Conservation (phyloP, 2,329 filamentous ascomycete genomes). For the Lachnellula willkommii region DNA sequence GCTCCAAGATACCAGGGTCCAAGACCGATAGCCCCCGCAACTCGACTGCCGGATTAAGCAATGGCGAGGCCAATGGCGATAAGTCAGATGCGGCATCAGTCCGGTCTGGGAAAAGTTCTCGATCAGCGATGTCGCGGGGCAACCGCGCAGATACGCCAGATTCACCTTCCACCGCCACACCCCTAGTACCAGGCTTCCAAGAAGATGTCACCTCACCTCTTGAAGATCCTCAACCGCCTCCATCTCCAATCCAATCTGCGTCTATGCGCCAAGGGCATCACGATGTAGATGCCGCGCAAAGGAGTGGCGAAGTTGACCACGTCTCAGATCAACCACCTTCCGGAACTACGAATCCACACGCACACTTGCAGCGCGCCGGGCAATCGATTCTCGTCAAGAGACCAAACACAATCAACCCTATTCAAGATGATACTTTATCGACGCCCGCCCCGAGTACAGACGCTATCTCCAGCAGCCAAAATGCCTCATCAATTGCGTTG, state of each 20-base stretch:
- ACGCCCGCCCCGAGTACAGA: constrained; percentile 40
- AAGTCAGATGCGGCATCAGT: constrained; percentile 71
- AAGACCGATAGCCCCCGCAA: constrained; percentile 76
- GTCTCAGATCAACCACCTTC: constrained; percentile 87
- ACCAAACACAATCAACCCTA: constrained; percentile 63
- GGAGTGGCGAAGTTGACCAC: constrained; percentile 85
- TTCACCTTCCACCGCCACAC: constrained; percentile 30
- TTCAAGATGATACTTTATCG: constrained; percentile 42
- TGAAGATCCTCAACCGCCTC: constrained; percentile 58
- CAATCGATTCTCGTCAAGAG: constrained; percentile 82
- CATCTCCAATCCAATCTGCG: constrained; percentile 79
- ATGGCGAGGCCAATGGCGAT: constrained; percentile 54
- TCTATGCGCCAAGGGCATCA: constrained; percentile 69
- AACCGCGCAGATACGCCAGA: constrained; percentile 40
- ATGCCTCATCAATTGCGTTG: constrained; percentile 64
- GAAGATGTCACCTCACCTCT: constrained; percentile 43
- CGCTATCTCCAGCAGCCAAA: constrained; percentile 35
- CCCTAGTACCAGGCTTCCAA: constrained; percentile 22
- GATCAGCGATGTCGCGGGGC: constrained; percentile 39
- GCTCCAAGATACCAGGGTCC: constrained; percentile 80
- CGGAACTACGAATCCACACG: constrained; percentile 53
- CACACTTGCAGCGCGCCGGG: constrained; percentile 63
- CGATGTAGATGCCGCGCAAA: constrained; percentile 74
- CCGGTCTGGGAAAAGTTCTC: constrained; percentile 61
- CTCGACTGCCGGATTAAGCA: constrained; percentile 54